These are phyloP conservation scores for Aspergillus luchuensis DNA, from an alignment of 2,329 filamentous ascomycete species.

Conservation along the genomic window DNA sequence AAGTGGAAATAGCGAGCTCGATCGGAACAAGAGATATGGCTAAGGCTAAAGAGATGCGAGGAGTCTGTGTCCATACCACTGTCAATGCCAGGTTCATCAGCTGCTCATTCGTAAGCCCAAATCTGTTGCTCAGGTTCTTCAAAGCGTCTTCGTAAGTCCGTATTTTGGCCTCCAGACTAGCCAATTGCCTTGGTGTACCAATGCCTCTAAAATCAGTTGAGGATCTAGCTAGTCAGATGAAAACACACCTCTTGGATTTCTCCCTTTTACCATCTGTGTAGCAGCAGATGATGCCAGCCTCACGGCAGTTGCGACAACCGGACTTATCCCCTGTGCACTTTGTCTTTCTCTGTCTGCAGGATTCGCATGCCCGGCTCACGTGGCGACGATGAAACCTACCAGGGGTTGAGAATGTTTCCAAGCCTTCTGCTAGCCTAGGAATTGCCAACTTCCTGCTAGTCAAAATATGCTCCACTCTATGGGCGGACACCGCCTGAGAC, in stretches of 20 bases:
- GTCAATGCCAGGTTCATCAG: conserved; percentile 37
- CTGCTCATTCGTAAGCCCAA: conserved; percentile 40
- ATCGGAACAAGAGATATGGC: no score
- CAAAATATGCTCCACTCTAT: conserved; percentile 25
- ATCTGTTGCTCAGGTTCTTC: conserved; percentile 37
- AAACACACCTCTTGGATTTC: conserved; percentile 45
- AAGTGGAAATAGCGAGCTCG: not conserved
- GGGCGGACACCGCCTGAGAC: conserved; percentile 22
- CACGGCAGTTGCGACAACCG: conserved; percentile 47
- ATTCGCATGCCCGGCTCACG: conserved; percentile 47
- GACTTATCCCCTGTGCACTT: conserved; percentile 51
- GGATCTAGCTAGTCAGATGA: not conserved
- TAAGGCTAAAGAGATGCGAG: no score
- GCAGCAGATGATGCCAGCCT: conserved; percentile 46
- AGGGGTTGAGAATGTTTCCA: conserved; percentile 36
- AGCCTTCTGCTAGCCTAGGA: conserved; percentile 37
- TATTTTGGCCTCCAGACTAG: conserved; percentile 45
- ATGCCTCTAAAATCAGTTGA: not conserved
- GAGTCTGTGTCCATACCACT: conserved; percentile 28
- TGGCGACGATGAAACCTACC: conserved; percentile 41
- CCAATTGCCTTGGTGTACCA: conserved; percentile 38
- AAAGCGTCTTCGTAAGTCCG: conserved; percentile 45
- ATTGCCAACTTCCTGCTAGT: conserved; percentile 39
- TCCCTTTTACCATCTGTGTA: conserved; percentile 52
- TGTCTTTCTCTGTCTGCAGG: conserved; percentile 49